Conservation (phyloP, 805 yeast genomes). For the Naumovozyma baii region DNA sequence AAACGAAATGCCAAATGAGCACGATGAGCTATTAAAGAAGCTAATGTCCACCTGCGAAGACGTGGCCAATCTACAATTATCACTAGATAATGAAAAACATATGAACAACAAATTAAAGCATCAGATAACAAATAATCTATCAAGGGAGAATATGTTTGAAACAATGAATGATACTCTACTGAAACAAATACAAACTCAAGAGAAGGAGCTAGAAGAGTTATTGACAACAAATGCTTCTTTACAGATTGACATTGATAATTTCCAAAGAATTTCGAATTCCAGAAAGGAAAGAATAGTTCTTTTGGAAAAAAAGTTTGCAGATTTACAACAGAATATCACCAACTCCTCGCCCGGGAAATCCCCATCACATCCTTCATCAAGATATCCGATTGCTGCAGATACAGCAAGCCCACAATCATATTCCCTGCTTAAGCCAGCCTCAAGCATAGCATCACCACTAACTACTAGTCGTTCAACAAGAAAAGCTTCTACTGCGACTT, state of each 20-base stretch:
- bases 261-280: constrained; percentile 8
- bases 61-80: constrained; percentile 14
- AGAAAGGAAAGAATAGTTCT: constrained; percentile 10
- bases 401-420: neutral
- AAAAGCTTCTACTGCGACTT: constrained; percentile 12
- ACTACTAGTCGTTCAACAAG: constrained; percentile 9
- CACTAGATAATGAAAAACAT: constrained; percentile 14
- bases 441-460: neutral
- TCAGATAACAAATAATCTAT: constrained; percentile 5
- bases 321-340: neutral
- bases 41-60: constrained; percentile 19
- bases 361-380: neutral
- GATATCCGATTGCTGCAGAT: constrained; percentile 1
- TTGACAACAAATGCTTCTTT: constrained; percentile 10
- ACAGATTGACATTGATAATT: constrained; percentile 11
- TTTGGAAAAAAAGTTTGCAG: constrained; percentile 9
- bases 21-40: constrained; percentile 10
- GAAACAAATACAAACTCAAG: constrained; percentile 15
- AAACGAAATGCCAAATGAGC: constrained; percentile 1
- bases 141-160: constrained; percentile 12
- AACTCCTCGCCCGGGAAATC: constrained; percentile 1
- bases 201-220: constrained; percentile 12
- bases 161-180: constrained; percentile 18
- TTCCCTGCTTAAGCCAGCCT: neutral
- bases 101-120: constrained; percentile 5